Evolutionary conservation across 2,329 filamentous ascomycete species (phyloP).

Genomic region (Fusarium coicis): DNA sequence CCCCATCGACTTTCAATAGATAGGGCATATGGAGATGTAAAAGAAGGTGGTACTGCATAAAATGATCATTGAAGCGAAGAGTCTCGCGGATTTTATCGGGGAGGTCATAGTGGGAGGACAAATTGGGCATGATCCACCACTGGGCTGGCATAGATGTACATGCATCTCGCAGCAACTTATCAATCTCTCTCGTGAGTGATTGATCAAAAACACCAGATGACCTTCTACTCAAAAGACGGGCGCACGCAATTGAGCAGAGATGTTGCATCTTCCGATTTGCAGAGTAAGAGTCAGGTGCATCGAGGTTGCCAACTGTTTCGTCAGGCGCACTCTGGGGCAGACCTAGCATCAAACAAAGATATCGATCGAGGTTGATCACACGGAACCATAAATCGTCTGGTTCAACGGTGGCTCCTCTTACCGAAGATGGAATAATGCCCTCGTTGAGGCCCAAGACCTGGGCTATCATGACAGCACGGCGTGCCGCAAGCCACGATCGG

Average conservation of each 20-base stretch:
- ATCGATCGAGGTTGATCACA: slow-evolving; percentile 57
- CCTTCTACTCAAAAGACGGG: slow-evolving; percentile 59
- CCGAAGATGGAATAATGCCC: slow-evolving; percentile 14
- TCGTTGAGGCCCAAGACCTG: slow-evolving; percentile 54
- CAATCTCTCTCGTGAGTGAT: slow-evolving; percentile 53
- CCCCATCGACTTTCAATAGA: slow-evolving; percentile 54
- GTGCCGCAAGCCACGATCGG: slow-evolving; percentile 56
- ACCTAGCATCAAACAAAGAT: slow-evolving; percentile 60
- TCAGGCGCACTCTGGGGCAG: slow-evolving; percentile 56
- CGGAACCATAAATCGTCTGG: slow-evolving; percentile 58
- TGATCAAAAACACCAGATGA: slow-evolving; percentile 41
- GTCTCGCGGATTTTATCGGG: slow-evolving; percentile 44
- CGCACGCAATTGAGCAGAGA: slow-evolving; percentile 54
- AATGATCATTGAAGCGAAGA: slow-evolving; percentile 55
- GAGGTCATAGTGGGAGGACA: slow-evolving; percentile 21
- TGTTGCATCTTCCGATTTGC: slow-evolving; percentile 58
- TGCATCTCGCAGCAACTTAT: slow-evolving; percentile 58
- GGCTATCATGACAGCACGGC: slow-evolving; percentile 57
- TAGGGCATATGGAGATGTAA: slow-evolving; percentile 66
- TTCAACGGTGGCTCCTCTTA: slow-evolving; percentile 34
- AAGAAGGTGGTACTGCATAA: slow-evolving; percentile 62
- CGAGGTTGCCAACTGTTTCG: slow-evolving; percentile 48
- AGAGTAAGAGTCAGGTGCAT: slow-evolving; percentile 46
- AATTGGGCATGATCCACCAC: slow-evolving; percentile 59
- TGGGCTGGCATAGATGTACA: slow-evolving; percentile 53